Percentiles rank a stretch among this genome's conserved stretches.
phyloP scores from a whole-genome alignment of 352 stramenopile genomes.

The Phytophthora kernoviae region DNA sequence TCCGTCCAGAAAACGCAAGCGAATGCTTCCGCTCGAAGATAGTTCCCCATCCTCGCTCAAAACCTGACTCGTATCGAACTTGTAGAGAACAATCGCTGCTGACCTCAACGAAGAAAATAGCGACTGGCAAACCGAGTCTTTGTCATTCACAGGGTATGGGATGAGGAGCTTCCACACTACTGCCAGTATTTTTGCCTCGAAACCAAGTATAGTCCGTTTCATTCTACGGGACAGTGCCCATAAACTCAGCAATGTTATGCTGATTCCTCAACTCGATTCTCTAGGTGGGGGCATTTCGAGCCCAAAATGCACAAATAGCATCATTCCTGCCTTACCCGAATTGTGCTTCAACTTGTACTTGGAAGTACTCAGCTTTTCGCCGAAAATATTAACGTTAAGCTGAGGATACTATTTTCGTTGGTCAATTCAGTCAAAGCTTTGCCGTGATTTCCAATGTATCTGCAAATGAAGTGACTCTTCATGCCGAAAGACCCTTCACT shows the following conservation, averaged over 20 bases:
- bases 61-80: constrained; percentile 7
- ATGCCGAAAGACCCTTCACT: constrained; percentile 12
- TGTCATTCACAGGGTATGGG: constrained; percentile 14
- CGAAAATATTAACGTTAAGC: too few relatives aligned
- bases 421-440: background rate
- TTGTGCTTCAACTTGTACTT: too few relatives aligned
- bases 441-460: constrained; percentile 7
- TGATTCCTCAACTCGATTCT: background rate
- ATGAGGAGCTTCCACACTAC: constrained; percentile 5
- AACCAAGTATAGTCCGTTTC: constrained; percentile 31
- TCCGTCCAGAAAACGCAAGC: constrained; percentile 57
- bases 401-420: too few relatives aligned
- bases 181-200: constrained; percentile 35
- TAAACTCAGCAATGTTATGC: constrained; percentile 4
- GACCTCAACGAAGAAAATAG: constrained; percentile 19
- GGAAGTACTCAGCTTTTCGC: too few relatives aligned
- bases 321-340: too few relatives aligned
- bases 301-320: constrained; percentile 3
- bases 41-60: constrained; percentile 55
- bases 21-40: constrained; percentile 36
- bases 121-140: constrained; percentile 10
- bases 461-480: constrained; percentile 26
- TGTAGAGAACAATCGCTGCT: constrained; percentile 6
- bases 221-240: constrained; percentile 6
- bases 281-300: background rate